Evolutionary conservation across 495 filamentous ascomycete species (phyloP), one percentile per base, ranked within the genome.

Genomic region (Clohesyomyces aquaticus): DNA sequence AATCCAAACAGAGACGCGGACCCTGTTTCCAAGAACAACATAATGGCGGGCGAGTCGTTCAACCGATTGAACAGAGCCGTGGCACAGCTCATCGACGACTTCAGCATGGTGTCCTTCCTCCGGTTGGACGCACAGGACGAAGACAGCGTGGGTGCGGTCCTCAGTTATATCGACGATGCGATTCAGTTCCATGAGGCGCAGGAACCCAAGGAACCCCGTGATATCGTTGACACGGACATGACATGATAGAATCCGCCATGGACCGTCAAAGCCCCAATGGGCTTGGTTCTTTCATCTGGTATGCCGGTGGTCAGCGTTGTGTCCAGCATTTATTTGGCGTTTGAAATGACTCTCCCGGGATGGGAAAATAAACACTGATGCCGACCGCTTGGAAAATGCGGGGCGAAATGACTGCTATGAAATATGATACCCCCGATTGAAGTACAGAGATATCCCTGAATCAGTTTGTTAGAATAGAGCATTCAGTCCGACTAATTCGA

Each of bases 101-200:
- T 96, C 75, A 95, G 92, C 75, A 96, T 98, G 91, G 93, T 98
- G 3, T 94, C 87, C 19, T 98, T 94, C 72, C 78, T 97, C 41
- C 88, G 91, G 78, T 77, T 98, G 32, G 89, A 98, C 72, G 90
- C 85, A 49, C 89, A 93, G 68, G 87, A 96, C 66, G 94, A 97
- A 75, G 94, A 98, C 66, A 97, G 93, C 72, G 89, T 98, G 9
- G 86, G 83, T 3, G 86, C 87, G 8, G 86, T 98, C n/a, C 74
- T 98, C 63, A 97, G 93, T 79, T 93, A 97, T 71, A 96, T 98
- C 67, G 94, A 98, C 63, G 93, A 98, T 79, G 88, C 89, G 4
- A 93, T 96, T 64, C 95, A 97, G 66, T 98, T 85, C 75, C 91
- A 96, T 71, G 94, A 98, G 68, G 92, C 94, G 12, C 94, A 98